phyloP scores from a whole-genome alignment of 2,329 filamentous ascomycete species.

The Emmonsiellopsis sp. region DNA sequence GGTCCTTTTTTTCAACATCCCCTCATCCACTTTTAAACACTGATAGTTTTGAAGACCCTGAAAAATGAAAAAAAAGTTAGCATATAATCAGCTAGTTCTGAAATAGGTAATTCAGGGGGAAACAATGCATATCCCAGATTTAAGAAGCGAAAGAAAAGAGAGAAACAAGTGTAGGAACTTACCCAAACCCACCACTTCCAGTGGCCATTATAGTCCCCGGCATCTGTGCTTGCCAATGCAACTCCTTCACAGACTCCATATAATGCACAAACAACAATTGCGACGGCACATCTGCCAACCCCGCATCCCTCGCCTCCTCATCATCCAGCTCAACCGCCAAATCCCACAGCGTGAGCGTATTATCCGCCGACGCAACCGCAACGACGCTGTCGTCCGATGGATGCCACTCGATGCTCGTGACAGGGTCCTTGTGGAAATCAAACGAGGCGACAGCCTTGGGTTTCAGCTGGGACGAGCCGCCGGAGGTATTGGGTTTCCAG shows the following conservation, averaged over 20 bases:
- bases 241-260: conserved; percentile 86
- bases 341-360: conserved; percentile 94
- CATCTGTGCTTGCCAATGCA: conserved; percentile 97
- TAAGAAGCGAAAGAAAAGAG: not conserved
- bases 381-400: conserved; percentile 94
- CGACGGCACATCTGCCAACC: conserved; percentile 80
- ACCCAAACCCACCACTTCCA: conserved; percentile 72
- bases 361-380: conserved; percentile 82
- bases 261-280: conserved; percentile 96
- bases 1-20: not conserved
- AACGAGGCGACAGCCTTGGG: conserved; percentile 86
- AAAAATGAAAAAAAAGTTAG: conserved; percentile 3
- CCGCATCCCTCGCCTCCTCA: conserved; percentile 85
- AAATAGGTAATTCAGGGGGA: conserved; percentile 8
- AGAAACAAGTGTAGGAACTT: conserved; percentile 19
- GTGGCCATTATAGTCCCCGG: conserved; percentile 82
- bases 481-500: conserved; percentile 63
- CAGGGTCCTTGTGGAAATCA: conserved; percentile 90
- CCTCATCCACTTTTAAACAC: conserved; percentile 44
- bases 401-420: conserved; percentile 95
- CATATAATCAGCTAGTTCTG: conserved; percentile 5
- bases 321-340: conserved; percentile 92
- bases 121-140: too few relatives aligned
- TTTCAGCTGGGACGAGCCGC: conserved; percentile 39
- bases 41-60: conserved; percentile 75